phyloP scores from a whole-genome alignment of 2,329 filamentous ascomycete genomes.

The Ophiostoma piceae region DNA sequence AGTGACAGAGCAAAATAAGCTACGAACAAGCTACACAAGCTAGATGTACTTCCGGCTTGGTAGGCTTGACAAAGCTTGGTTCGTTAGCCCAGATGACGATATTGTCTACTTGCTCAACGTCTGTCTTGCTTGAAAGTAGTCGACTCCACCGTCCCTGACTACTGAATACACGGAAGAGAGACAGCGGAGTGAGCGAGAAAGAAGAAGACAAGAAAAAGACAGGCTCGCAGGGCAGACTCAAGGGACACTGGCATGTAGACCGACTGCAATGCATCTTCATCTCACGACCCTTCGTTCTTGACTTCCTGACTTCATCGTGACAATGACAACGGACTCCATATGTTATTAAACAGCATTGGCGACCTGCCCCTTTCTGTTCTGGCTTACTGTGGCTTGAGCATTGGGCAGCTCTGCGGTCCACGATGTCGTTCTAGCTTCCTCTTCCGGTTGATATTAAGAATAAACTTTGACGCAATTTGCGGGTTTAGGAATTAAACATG shows the following conservation, averaged over 20 bases:
- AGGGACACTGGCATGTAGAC: background rate
- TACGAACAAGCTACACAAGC: background rate
- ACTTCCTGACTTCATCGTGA: background rate
- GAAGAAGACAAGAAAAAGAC: background rate
- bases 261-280: background rate
- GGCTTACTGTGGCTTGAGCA: background rate
- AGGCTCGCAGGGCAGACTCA: background rate
- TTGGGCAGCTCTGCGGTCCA: background rate
- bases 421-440: background rate
- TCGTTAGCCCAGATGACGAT: background rate
- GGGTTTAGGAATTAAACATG: background rate
- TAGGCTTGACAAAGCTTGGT: conserved; percentile 8
- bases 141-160: background rate
- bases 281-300: background rate
- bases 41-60: background rate
- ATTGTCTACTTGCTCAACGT: conserved; percentile 4
- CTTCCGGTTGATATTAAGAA: background rate
- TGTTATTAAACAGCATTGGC: background rate
- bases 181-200: no score
- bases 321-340: background rate
- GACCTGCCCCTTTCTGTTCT: conserved; percentile 5
- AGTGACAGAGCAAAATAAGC: no score
- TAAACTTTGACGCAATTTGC: background rate
- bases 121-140: background rate
- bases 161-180: background rate